Base-by-base conservation (phyloP, 345 rosid species). In the Carallia pectinifolia region DNA sequence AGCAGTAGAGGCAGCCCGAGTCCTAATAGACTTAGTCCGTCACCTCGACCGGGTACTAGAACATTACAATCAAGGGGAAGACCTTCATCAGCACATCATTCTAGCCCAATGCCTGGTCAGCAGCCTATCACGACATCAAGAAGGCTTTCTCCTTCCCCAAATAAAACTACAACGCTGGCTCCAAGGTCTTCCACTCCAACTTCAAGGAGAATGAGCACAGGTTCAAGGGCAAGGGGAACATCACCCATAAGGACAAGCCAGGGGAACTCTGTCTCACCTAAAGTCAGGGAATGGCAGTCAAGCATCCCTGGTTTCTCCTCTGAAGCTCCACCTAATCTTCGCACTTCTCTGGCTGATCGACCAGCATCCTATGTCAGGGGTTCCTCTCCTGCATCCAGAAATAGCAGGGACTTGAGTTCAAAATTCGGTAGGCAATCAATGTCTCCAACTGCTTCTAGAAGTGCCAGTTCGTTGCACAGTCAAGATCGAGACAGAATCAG, bases 1-100 rank as follows among this genome's bases (percentile, higher is more conserved):
- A 92, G 96, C 85, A 90, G 94, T 68, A 86, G 89, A 76, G 97
- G 98, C 64, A 92, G 99, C 76, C 87, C 96, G 66, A 95, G 99
- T 78, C 99, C 99, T 68, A 95, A 86, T 82, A 92, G 94, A 62
- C 83, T 84, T 59, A 95, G 99, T 81, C 89, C 87, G 77, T 95
- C 99, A 29, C 97, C 98, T 55, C 85, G 89, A 54, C 85, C 94
- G 33, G 85, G 82, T 74, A 83, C 53, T 74, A 85, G 79, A 69
- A 80, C 87, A 76, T 76, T 81, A 71, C 97, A 87, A 79, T 82
- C 87, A 54, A 89, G 91, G 79, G 96, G 91, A 85, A 89, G 93
- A 85, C 85, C 90, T 66, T 86, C 97, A 39, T 88, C 90, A 56
- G 90, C 87, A 40, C 88, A 90, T 67, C 81, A 81, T 74, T 71